Evolutionary conservation across 768 basidiomycete genomes (phyloP).

Genomic region (Lactifluus echinatus): DNA sequence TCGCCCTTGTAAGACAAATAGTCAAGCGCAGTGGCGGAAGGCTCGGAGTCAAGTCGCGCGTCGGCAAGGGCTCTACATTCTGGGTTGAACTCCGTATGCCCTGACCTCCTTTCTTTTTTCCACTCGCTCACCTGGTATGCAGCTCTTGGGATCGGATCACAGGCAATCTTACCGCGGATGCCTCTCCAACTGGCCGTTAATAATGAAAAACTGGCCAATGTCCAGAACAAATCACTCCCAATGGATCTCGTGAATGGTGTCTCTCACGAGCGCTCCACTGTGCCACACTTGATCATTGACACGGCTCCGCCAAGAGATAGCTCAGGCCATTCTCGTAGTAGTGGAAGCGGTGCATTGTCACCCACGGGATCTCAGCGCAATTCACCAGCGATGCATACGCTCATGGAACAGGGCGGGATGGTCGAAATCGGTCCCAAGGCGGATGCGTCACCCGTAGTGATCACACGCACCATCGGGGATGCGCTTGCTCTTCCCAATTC

Average conservation of each 20-base stretch:
- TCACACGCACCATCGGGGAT: constrained; percentile 36
- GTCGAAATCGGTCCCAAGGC: constrained; percentile 47
- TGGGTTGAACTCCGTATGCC: constrained; percentile 71
- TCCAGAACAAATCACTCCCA: neutral
- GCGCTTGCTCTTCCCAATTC: constrained; percentile 12
- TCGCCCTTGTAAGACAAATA: constrained; percentile 46
- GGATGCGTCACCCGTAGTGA: constrained; percentile 27
- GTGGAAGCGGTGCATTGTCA: neutral
- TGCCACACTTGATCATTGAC: neutral
- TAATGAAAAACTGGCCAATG: neutral
- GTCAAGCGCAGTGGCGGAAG: constrained; percentile 43
- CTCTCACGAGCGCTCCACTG: neutral
- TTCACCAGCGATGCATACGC: constrained; percentile 45
- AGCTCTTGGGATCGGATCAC: constrained; percentile 64
- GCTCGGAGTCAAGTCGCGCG: constrained; percentile 34
- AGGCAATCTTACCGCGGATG: constrained; percentile 31
- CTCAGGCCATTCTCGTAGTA: neutral
- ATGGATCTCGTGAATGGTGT: constrained; percentile 3
- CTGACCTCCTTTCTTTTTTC: neutral
- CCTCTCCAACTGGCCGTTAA: constrained; percentile 20
- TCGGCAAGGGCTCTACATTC: constrained; percentile 71
- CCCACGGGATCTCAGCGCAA: constrained; percentile 9
- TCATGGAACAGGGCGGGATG: constrained; percentile 60
- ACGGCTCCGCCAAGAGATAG: neutral
- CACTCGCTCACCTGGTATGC: neutral